Base-by-base conservation (phyloP, 2,329 filamentous ascomycete genomes). In the Dothideomycetes sp. region DNA sequence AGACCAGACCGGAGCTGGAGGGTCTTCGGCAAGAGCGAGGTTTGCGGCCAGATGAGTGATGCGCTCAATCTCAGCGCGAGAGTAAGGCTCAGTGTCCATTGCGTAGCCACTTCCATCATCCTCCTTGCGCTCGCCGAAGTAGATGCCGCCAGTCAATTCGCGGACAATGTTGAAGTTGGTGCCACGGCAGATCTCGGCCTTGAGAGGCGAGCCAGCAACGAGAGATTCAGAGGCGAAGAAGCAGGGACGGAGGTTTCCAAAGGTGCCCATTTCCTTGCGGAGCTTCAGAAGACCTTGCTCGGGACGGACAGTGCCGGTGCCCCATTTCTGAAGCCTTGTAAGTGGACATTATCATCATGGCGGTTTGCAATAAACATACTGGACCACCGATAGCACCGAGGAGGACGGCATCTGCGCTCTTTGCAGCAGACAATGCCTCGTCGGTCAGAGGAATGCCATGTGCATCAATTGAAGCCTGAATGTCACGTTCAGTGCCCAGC, bases 301-400 rank as follows among this genome's bases (percentile, higher is more conserved):
- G 2, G 89, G 89, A 33, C 88, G 84, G 47, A 95, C 81, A 42
- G 78, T 66, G 50, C 84, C 85, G 22, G 86, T 91, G 45, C 88
- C 88, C 86, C 88, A 96, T 85, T 95, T 77, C 71, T 75, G 40
- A 31, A 30, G 24, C 29, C 33, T 32, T n/a, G n/a, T n/a, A n/a
- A n/a, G n/a, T n/a, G n/a, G n/a, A n/a, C n/a, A n/a, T n/a, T n/a
- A n/a, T n/a, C n/a, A n/a, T n/a, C n/a, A n/a, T n/a, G n/a, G n/a
- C n/a, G n/a, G n/a, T n/a, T n/a, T n/a, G n/a, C n/a, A n/a, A n/a
- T n/a, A n/a, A n/a, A n/a, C n/a, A n/a, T n/a, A n/a, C n/a, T n/a
- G 91, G 89, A n/a, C 89, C 89, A 51, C 89, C 89, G 55, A 96
- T 93, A 51, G 89, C 86, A 50, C 88, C 89, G 40, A 96, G 79